A percentile compares a stretch with the other conserved stretches of the same genome.
phyloP scores from a whole-genome alignment of 2,329 filamentous ascomycete species.

The Endoconidiophora laricicola region DNA sequence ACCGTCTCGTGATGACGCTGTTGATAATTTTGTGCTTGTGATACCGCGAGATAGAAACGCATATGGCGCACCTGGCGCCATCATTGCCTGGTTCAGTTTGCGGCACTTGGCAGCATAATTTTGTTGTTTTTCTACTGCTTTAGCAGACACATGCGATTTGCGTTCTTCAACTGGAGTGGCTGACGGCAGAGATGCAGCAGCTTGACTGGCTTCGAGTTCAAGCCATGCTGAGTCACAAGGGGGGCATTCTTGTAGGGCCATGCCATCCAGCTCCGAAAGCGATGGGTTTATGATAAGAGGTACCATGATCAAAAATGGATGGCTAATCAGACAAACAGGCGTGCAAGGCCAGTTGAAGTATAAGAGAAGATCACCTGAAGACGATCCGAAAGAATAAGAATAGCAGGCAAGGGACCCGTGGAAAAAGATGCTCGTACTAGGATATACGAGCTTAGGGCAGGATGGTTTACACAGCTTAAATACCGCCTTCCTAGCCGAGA shows the following conservation, averaged over 20 bases:
- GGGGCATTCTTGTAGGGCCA: constrained; percentile 21
- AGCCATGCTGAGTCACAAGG: constrained; percentile 26
- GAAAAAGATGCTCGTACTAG: background rate
- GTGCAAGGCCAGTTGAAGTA: background rate
- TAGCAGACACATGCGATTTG: constrained; percentile 13
- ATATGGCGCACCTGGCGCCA: constrained; percentile 21
- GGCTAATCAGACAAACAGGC: background rate
- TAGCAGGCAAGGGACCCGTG: background rate
- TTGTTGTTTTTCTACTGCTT: constrained; percentile 20
- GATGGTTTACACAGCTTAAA: no score
- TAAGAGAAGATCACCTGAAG: background rate
- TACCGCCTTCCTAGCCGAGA: background rate
- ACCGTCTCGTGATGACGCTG: constrained; percentile 20
- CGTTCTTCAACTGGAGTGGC: constrained; percentile 18
- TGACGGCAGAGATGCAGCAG: constrained; percentile 15
- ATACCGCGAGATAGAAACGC: constrained; percentile 23
- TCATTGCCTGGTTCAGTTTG: constrained; percentile 22
- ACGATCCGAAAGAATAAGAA: background rate
- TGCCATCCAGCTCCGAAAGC: constrained; percentile 13
- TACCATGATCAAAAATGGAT: constrained; percentile 1
- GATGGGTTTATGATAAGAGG: constrained; percentile 10
- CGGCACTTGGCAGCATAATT: constrained; percentile 26
- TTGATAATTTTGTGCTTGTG: constrained; percentile 17
- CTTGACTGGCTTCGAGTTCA: constrained; percentile 21
- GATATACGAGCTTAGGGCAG: background rate